Conservation (phyloP, 192 early-diverging fungal species). For the Coemansia interrupta region DNA sequence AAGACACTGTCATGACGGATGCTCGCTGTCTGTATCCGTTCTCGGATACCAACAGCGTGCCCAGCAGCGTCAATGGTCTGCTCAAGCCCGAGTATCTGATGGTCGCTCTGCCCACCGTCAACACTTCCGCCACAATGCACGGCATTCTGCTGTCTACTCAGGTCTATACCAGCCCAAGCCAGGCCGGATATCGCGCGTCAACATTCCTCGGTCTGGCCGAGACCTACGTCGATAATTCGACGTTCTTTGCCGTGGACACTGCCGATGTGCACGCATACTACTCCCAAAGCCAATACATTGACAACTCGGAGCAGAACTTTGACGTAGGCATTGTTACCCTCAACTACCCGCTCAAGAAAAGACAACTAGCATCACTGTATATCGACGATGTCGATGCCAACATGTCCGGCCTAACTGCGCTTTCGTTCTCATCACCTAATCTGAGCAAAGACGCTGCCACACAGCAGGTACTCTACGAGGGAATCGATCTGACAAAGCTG, state of each 20-base stretch:
- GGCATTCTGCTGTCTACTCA: constrained; percentile 42
- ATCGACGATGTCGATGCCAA: constrained; percentile 35
- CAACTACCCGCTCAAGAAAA: constrained; percentile 20
- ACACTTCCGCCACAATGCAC: constrained; percentile 42
- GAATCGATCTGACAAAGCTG: constrained; percentile 42
- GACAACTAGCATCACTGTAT: constrained; percentile 21
- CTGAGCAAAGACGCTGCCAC: constrained; percentile 34
- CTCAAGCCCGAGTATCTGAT: constrained; percentile 42
- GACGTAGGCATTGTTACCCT: constrained; percentile 45
- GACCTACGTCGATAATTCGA: constrained; percentile 41
- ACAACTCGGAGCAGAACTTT: constrained; percentile 41
- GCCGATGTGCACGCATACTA: constrained; percentile 46
- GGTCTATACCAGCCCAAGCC: constrained; percentile 21
- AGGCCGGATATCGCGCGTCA: constrained; percentile 28
- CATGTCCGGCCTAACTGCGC: constrained; percentile 17
- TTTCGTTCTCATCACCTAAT: constrained; percentile 26
- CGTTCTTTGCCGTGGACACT: constrained; percentile 35
- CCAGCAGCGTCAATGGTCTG: constrained; percentile 20
- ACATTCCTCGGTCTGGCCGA: constrained; percentile 41
- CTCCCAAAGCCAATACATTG: constrained; percentile 41
- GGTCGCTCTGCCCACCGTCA: constrained; percentile 35
- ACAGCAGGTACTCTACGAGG: constrained; percentile 33
- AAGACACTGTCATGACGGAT: constrained; percentile 38
- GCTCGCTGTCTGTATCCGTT: constrained; percentile 51
- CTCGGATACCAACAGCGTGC: constrained; percentile 27